These are phyloP conservation scores for Gamarada debralockiae DNA, from an alignment of 495 filamentous ascomycete genomes.

Conservation along the genomic window DNA sequence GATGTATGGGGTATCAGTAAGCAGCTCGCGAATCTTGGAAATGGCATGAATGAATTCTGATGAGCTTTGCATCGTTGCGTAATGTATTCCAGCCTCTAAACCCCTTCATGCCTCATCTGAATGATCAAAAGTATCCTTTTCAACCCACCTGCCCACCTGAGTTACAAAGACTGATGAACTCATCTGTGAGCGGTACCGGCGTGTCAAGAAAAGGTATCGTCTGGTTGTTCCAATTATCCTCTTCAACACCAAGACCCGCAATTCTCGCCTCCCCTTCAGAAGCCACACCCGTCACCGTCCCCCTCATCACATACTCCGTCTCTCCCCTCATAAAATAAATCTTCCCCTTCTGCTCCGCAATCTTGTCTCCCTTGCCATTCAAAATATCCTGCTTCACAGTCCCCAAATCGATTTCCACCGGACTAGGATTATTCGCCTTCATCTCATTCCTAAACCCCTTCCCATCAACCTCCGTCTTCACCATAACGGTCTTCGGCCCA, in stretches of 20 bases:
- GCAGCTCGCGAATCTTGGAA: too few relatives aligned
- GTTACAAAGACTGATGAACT: too few relatives aligned
- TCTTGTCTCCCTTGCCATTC: constrained; percentile 12
- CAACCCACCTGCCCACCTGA: too few relatives aligned
- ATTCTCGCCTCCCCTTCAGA: constrained; percentile 12
- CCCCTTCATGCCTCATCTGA: too few relatives aligned
- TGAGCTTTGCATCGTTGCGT: too few relatives aligned
- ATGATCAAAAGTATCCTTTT: too few relatives aligned
- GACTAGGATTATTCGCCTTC: constrained; percentile 24
- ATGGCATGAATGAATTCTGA: too few relatives aligned
- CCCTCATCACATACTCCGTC: constrained; percentile 16
- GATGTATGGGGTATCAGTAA: too few relatives aligned
- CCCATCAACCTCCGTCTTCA: neutral
- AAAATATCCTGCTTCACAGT: constrained; percentile 26
- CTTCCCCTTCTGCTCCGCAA: constrained; percentile 26
- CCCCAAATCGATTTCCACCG: constrained; percentile 31
- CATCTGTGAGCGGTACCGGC: constrained; percentile 10
- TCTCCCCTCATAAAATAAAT: constrained; percentile 22
- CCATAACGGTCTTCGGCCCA: constrained; percentile 17
- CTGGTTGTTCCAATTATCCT: constrained; percentile 28
- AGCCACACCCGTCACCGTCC: constrained; percentile 11
- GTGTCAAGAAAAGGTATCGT: constrained; percentile 24
- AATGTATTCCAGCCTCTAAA: too few relatives aligned
- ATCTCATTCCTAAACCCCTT: constrained; percentile 12
- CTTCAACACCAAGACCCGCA: constrained; percentile 19